These are phyloP conservation scores for Penicillium sp. DNA, from an alignment of 2,329 filamentous ascomycete species.

Conservation along the genomic window DNA sequence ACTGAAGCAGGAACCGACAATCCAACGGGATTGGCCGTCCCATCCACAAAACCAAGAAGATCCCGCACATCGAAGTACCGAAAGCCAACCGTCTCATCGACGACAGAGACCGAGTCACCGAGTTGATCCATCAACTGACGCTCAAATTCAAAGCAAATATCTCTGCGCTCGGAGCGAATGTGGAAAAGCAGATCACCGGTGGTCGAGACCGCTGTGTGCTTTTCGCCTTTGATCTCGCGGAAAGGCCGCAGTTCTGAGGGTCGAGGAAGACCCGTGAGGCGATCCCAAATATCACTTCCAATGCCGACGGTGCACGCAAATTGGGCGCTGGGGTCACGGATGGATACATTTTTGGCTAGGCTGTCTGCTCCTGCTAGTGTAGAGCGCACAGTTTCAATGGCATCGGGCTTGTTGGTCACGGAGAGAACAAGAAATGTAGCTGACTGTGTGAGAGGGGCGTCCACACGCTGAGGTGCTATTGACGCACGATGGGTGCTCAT, in stretches of 20 bases:
- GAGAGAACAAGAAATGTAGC: conserved; percentile 39
- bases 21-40: conserved; percentile 58
- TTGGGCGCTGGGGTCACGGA: conserved; percentile 47
- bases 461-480: too few species aligned
- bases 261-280: conserved; percentile 44
- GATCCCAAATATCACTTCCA: conserved; percentile 53
- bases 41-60: conserved; percentile 60
- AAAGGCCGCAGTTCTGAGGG: conserved; percentile 56
- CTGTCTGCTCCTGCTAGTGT: conserved; percentile 46
- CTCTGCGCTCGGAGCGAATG: conserved; percentile 56
- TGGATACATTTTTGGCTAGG: conserved; percentile 44
- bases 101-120: conserved; percentile 47
- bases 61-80: conserved; percentile 61
- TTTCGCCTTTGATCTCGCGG: conserved; percentile 45
- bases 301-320: conserved; percentile 57
- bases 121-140: conserved; percentile 52
- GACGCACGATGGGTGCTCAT: too few species aligned
- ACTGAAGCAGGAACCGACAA: conserved; percentile 44
- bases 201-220: conserved; percentile 55
- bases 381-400: conserved; percentile 45
- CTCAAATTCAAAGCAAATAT: conserved; percentile 61
- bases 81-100: conserved; percentile 57
- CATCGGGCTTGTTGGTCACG: conserved; percentile 34
- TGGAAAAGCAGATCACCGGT: conserved; percentile 59
- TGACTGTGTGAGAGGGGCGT: too few species aligned